phyloP scores from a whole-genome alignment of 2,329 filamentous ascomycete genomes.

The Fusarium buharicum region DNA sequence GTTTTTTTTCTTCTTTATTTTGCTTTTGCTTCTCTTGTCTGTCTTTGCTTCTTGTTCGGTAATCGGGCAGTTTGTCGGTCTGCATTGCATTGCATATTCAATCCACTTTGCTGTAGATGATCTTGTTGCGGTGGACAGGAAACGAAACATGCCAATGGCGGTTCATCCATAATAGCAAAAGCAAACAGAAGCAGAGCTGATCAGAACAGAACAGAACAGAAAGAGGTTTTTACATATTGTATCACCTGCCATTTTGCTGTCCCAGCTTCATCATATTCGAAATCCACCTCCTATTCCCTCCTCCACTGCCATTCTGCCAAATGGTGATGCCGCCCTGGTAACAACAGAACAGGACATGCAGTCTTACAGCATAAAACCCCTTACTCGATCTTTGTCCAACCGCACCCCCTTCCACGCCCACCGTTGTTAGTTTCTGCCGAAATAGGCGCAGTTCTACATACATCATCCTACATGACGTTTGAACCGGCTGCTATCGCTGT shows the following conservation, averaged over 20 bases:
- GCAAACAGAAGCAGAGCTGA: neutral
- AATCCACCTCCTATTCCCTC: conserved; percentile 11
- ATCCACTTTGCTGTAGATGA: conserved; percentile 32
- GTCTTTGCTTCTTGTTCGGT: conserved; percentile 9
- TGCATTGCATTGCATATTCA: conserved; percentile 11
- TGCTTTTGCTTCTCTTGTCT: neutral
- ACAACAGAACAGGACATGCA: conserved; percentile 28
- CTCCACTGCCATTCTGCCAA: conserved; percentile 12
- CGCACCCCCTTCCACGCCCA: conserved; percentile 13
- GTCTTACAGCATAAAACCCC: conserved; percentile 32
- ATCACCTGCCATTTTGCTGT: conserved; percentile 17
- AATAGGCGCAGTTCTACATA: conserved; percentile 7
- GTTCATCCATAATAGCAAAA: conserved; percentile 26
- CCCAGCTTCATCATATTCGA: conserved; percentile 2
- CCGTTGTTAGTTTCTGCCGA: conserved; percentile 11
- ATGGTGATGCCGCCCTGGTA: conserved; percentile 33
- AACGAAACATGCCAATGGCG: conserved; percentile 31
- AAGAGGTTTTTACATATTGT: conserved; percentile 9
- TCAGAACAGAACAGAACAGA: conserved; percentile 14
- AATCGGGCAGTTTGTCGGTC: conserved; percentile 16
- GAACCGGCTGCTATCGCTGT: conserved; percentile 25
- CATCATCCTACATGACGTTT: conserved; percentile 35
- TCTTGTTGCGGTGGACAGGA: conserved; percentile 37
- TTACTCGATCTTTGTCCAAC: conserved; percentile 38
- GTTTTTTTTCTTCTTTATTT: conserved; percentile 12